phyloP scores from a whole-genome alignment of 768 basidiomycete genomes.

The Ephemerocybe angulata region DNA sequence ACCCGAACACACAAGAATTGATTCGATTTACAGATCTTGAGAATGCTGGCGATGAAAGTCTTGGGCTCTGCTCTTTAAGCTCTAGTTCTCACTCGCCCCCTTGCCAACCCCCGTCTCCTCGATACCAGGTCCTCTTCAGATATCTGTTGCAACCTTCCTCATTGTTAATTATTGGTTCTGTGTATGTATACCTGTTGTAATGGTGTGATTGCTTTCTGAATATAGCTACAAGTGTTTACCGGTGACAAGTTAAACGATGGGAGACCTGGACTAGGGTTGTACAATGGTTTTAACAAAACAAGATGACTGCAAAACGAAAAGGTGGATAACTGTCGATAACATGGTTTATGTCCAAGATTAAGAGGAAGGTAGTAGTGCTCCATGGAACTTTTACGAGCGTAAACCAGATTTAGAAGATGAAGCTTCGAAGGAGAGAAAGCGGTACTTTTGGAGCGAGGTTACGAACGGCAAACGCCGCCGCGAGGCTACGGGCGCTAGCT shows the following conservation, averaged over 20 bases:
- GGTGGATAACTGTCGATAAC: not conserved
- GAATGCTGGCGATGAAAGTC: constrained; percentile 79
- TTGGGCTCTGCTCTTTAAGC: constrained; percentile 52
- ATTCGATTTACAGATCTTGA: constrained; percentile 84
- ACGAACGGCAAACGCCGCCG: not conserved
- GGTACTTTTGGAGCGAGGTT: not conserved
- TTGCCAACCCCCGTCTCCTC: too few species aligned
- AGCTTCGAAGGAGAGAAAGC: too few species aligned
- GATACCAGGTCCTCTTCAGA: not conserved
- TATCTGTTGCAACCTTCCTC: not conserved
- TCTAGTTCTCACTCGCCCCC: constrained; percentile 20
- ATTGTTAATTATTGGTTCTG: not conserved
- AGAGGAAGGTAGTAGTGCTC: not conserved
- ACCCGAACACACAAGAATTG: too few species aligned
- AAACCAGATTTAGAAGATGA: not conserved
- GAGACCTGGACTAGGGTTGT: not conserved
- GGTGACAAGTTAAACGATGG: too few species aligned
- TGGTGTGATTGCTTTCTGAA: too few species aligned
- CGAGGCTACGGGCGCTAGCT: not conserved
- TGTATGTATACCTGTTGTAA: too few species aligned
- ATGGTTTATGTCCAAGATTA: not conserved
- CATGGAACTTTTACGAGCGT: not conserved
- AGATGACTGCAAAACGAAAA: not conserved
- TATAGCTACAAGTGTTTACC: too few species aligned
- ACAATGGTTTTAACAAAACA: not conserved